Conservation (phyloP, 2,329 filamentous ascomycete species). For the Mollisia scopiformis region DNA sequence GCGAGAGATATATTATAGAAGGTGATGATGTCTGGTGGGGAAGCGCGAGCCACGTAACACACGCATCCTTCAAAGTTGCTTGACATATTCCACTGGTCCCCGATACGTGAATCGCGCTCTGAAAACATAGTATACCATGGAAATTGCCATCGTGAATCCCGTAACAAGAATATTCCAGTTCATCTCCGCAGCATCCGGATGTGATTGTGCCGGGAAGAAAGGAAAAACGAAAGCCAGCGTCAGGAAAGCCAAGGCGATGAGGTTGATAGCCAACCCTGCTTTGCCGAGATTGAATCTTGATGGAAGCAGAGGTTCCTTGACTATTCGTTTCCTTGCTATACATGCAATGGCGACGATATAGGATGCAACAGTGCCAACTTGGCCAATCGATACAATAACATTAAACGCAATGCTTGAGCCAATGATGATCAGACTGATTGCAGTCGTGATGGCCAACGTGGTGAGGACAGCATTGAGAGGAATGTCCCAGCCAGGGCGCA, state of each 20-base stretch:
- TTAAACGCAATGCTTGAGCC: slow-evolving; percentile 54
- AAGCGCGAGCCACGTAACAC: too few species aligned
- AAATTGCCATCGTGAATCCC: slow-evolving; percentile 18
- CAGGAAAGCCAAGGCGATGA: slow-evolving; percentile 46
- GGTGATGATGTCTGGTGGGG: too few species aligned
- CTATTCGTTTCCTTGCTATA: slow-evolving; percentile 44
- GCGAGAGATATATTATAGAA: too few species aligned
- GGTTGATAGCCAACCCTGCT: slow-evolving; percentile 44
- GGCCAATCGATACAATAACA: slow-evolving; percentile 52
- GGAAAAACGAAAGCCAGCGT: slow-evolving; percentile 48
- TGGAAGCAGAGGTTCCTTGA: slow-evolving; percentile 40
- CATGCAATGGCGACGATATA: slow-evolving; percentile 51
- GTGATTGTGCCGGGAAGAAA: slow-evolving; percentile 47
- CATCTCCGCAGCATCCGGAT: slow-evolving; percentile 45
- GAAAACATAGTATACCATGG: slow-evolving; percentile 33
- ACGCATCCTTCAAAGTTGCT: too few species aligned
- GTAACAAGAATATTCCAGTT: slow-evolving; percentile 42
- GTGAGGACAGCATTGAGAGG: slow-evolving; percentile 41
- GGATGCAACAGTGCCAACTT: slow-evolving; percentile 50
- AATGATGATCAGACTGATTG: slow-evolving; percentile 44
- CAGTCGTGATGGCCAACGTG: slow-evolving; percentile 17
- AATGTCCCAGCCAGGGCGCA: slow-evolving; percentile 41
- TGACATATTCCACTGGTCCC: slow-evolving; percentile 20
- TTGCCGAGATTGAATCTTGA: slow-evolving; percentile 45
- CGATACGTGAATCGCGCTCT: slow-evolving; percentile 37